Evolutionary conservation across 306 rosid genomes (phyloP).

Genomic region (Adenanthera pavonina): DNA sequence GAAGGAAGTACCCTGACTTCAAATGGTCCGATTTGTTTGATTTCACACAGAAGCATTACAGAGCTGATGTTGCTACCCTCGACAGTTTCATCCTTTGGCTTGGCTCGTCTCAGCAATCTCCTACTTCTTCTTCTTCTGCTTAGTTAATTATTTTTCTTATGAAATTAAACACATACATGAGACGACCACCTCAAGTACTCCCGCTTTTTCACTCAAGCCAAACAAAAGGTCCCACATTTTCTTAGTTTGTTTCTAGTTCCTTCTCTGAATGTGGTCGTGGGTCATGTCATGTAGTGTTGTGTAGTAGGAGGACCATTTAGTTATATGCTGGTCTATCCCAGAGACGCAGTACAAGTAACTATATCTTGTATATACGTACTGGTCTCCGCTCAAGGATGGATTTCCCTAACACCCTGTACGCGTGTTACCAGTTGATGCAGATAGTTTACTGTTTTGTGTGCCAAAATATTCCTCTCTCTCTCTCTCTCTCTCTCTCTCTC

Average conservation of each 20-base stretch:
- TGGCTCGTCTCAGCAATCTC: constrained; percentile 33
- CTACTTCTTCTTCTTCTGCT: background rate
- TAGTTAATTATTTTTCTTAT: no score
- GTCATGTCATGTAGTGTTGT: background rate
- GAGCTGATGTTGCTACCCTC: constrained; percentile 63
- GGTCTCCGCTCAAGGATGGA: background rate
- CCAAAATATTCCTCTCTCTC: background rate
- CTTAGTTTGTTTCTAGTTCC: background rate
- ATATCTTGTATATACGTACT: background rate
- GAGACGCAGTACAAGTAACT: background rate
- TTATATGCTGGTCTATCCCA: background rate
- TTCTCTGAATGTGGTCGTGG: background rate
- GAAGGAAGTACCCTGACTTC: constrained; percentile 73
- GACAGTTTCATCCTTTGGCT: constrained; percentile 58
- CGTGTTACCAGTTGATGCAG: background rate
- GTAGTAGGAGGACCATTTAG: background rate
- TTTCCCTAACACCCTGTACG: background rate
- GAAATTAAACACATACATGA: no score
- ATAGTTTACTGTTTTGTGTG: background rate
- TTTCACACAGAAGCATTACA: constrained; percentile 62
- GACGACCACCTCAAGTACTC: no score
- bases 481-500: background rate
- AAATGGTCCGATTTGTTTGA: constrained; percentile 62
- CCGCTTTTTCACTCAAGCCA: no score
- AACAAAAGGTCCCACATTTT: background rate